Evolutionary conservation across 306 rosid genomes (phyloP).

Genomic region (Acacia crassicarpa): DNA sequence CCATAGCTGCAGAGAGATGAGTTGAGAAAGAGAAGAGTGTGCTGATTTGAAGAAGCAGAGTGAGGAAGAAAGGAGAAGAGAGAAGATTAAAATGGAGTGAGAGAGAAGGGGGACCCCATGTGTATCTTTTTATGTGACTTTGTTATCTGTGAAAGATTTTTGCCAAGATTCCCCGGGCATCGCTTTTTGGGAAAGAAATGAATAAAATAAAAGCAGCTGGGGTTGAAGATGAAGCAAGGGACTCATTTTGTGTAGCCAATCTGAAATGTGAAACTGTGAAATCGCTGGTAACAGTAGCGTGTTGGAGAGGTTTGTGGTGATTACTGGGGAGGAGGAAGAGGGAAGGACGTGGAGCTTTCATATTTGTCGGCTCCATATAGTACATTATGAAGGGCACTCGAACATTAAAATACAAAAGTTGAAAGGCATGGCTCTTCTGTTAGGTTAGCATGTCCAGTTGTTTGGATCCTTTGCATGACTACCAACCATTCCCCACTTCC

Average conservation of each 20-base stretch:
- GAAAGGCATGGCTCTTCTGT: background rate
- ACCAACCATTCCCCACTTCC: background rate
- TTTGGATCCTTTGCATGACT: background rate
- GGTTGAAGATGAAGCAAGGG: background rate
- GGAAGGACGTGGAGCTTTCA: background rate
- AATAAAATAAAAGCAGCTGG: constrained; percentile 39
- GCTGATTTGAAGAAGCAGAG: background rate
- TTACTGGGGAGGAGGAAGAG: background rate
- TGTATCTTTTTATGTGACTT: constrained; percentile 36
- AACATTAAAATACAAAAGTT: constrained; percentile 15
- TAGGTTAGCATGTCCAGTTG: background rate
- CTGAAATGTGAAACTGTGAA: too few relatives aligned
- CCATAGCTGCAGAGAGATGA: constrained; percentile 38
- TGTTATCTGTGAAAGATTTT: constrained; percentile 70
- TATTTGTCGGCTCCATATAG: background rate
- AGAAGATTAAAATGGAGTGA: background rate
- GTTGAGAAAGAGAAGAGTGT: background rate
- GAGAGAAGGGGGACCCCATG: constrained; percentile 25
- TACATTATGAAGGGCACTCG: background rate
- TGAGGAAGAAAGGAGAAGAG: background rate
- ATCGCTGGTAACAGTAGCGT: too few relatives aligned
- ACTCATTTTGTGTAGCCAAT: too few relatives aligned
- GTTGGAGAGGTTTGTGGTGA: background rate
- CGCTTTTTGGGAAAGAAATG: constrained; percentile 55
- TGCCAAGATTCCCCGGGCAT: constrained; percentile 71